Percentiles rank a stretch among this genome's conserved stretches.
These are phyloP conservation scores for Tetrastigma voinierianum DNA, from an alignment of 164 flowering plant species.

Conservation along the genomic window DNA sequence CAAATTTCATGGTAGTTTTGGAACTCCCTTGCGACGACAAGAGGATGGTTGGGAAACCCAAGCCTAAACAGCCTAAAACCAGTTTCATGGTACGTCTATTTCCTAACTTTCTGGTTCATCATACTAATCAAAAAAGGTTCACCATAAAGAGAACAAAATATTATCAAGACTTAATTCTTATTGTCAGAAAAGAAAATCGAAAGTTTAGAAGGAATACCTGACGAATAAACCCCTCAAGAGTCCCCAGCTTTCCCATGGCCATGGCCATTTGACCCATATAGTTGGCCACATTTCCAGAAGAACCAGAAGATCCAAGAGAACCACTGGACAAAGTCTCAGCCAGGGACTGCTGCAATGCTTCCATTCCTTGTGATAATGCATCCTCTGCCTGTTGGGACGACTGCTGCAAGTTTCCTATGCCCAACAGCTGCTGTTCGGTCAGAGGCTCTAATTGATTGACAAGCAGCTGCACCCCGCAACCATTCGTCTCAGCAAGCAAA, in stretches of 20 bases:
- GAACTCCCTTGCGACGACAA: too few relatives aligned
- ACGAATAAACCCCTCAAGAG: slow-evolving; percentile 51
- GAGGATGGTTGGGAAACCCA: too few relatives aligned
- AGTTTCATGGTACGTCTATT: too few relatives aligned
- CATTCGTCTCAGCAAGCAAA: not conserved
- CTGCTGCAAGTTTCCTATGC: slow-evolving; percentile 44
- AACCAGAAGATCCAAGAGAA: slow-evolving; percentile 38
- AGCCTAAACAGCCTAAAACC: too few relatives aligned
- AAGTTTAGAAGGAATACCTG: slow-evolving; percentile 29
- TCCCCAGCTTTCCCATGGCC: slow-evolving; percentile 59
- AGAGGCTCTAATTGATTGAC: slow-evolving; percentile 49
- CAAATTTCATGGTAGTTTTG: too few relatives aligned
- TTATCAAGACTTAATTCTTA: not conserved
- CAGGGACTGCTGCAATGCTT: slow-evolving; percentile 48
- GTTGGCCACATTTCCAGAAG: slow-evolving; percentile 53
- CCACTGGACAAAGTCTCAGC: slow-evolving; percentile 52
- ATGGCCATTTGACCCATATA: slow-evolving; percentile 63
- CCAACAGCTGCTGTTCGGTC: slow-evolving; percentile 44
- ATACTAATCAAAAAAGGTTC: too few relatives aligned
- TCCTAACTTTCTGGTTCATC: too few relatives aligned
- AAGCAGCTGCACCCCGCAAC: slow-evolving; percentile 33
- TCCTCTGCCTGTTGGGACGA: slow-evolving; percentile 58
- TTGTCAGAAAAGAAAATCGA: not conserved
- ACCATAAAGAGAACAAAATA: too few relatives aligned
- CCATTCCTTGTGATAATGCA: slow-evolving; percentile 56